phyloP scores from a whole-genome alignment of 257 asterid genomes.

The Marsdenia floribunda region DNA sequence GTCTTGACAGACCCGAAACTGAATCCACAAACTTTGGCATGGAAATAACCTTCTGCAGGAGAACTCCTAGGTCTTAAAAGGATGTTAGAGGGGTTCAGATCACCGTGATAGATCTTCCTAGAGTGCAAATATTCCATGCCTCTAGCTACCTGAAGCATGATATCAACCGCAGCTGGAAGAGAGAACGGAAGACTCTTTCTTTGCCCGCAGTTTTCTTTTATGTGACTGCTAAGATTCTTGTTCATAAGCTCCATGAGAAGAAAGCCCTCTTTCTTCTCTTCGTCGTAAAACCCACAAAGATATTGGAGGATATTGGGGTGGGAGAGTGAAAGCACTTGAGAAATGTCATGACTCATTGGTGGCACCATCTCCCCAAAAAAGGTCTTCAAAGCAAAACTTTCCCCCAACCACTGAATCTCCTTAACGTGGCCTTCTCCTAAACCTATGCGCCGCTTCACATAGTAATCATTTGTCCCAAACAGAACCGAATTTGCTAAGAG shows the following conservation, averaged over 20 bases:
- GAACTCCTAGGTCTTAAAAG: constrained; percentile 54
- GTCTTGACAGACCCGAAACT: constrained; percentile 41
- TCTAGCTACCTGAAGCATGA: constrained; percentile 83
- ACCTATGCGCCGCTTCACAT: constrained; percentile 59
- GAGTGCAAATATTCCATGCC: constrained; percentile 91
- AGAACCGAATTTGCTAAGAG: constrained; percentile 42
- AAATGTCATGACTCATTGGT: constrained; percentile 44
- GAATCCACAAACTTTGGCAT: constrained; percentile 59
- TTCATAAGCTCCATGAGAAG: constrained; percentile 83
- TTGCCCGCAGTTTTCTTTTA: constrained; percentile 57
- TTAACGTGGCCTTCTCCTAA: constrained; percentile 54
- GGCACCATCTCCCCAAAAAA: constrained; percentile 62
- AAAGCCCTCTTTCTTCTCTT: constrained; percentile 70
- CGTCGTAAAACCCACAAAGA: constrained; percentile 67
- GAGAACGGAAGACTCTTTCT: constrained; percentile 54
- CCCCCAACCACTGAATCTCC: constrained; percentile 93
- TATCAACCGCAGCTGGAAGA: constrained; percentile 59
- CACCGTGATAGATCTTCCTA: constrained; percentile 59
- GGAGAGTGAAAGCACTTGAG: constrained; percentile 46
- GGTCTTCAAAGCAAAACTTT: constrained; percentile 57
- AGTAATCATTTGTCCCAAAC: constrained; percentile 51
- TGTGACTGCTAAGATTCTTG: constrained; percentile 48
- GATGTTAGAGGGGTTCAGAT: constrained; percentile 61
- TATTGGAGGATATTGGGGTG: constrained; percentile 76
- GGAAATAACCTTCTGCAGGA: constrained; percentile 47